Conservation (phyloP, 805 yeast species). For the Monosporozyma yasuniensis region DNA sequence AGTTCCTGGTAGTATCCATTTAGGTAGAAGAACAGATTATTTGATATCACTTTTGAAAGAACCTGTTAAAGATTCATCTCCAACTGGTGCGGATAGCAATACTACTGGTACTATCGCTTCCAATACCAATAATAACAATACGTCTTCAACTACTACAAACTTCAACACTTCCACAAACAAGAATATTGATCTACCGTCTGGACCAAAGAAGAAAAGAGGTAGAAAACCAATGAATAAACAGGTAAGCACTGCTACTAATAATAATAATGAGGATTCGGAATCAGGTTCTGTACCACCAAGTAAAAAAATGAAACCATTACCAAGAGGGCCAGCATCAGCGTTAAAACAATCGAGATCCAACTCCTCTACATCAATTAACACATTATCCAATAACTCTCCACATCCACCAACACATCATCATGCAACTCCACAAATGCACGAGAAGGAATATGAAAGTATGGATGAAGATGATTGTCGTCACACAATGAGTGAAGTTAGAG, state of each 20-base stretch:
- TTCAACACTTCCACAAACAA: conserved; percentile 7
- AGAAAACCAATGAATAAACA: conserved; percentile 23
- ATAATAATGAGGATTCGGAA: conserved; percentile 14
- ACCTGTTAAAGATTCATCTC: conserved; percentile 31
- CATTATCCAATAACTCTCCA: conserved; percentile 4
- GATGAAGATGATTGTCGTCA: conserved; percentile 62
- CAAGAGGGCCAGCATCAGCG: conserved; percentile 21
- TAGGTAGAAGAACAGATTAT: conserved; percentile 86
- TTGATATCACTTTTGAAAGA: conserved; percentile 63
- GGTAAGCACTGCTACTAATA: no score
- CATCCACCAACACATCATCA: conserved; percentile 1
- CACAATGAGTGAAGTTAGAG: conserved; percentile 55
- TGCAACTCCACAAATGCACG: conserved; percentile 7
- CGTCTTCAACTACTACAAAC: conserved; percentile 9
- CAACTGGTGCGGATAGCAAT: conserved; percentile 8
- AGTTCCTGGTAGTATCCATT: conserved; percentile 87
- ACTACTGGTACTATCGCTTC: conserved; percentile 6
- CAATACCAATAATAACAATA: conserved; percentile 12
- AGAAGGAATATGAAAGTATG: conserved; percentile 63
- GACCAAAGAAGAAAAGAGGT: conserved; percentile 23
- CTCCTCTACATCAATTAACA: conserved; percentile 3
- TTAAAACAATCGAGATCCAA: conserved; percentile 9
- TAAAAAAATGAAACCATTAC: conserved; percentile 21
- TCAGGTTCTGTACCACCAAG: conserved; percentile 9
- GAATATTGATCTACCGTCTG: conserved; percentile 11